A percentile compares a stretch with the other conserved stretches of the same genome.
Conservation (phyloP, 176 grass and related monocot species). For the Musa beccarii region DNA sequence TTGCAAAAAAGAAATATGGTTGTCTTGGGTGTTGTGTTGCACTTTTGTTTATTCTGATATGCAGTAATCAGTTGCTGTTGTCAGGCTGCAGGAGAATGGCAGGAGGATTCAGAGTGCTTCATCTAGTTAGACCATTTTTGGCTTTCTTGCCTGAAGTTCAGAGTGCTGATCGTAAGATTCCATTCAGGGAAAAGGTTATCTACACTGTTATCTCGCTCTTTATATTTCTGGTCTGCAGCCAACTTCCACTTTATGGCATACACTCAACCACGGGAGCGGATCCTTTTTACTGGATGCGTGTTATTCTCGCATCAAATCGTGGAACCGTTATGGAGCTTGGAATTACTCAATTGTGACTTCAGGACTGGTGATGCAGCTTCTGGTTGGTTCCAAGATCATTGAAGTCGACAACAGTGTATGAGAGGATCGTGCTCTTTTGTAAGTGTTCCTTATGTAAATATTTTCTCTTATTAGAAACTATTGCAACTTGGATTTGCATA, state of each 20-base stretch:
- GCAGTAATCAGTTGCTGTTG: neutral
- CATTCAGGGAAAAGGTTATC: conserved; percentile 72
- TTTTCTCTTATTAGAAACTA: neutral
- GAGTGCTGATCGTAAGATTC: conserved; percentile 63
- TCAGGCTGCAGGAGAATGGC: conserved; percentile 36
- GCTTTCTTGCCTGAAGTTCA: conserved; percentile 75
- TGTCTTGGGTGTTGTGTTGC: neutral
- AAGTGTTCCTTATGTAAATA: conserved; percentile 26
- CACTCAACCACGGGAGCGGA: conserved; percentile 65
- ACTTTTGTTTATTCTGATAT: neutral
- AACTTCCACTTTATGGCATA: conserved; percentile 69
- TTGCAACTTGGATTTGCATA: neutral
- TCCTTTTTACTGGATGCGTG: conserved; percentile 85
- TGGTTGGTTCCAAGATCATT: conserved; percentile 68
- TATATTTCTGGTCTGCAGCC: conserved; percentile 72
- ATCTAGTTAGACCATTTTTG: conserved; percentile 61
- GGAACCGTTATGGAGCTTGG: conserved; percentile 82
- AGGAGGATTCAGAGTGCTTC: conserved; percentile 45
- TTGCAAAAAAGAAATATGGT: neutral
- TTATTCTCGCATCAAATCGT: conserved; percentile 72
- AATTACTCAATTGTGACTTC: conserved; percentile 72
- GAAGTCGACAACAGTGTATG: conserved; percentile 75
- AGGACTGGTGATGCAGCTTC: conserved; percentile 66
- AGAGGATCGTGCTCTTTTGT: conserved; percentile 65
- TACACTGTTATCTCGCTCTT: conserved; percentile 74